phyloP scores from a whole-genome alignment of 805 yeast genomes.

The Starmerella floris region DNA sequence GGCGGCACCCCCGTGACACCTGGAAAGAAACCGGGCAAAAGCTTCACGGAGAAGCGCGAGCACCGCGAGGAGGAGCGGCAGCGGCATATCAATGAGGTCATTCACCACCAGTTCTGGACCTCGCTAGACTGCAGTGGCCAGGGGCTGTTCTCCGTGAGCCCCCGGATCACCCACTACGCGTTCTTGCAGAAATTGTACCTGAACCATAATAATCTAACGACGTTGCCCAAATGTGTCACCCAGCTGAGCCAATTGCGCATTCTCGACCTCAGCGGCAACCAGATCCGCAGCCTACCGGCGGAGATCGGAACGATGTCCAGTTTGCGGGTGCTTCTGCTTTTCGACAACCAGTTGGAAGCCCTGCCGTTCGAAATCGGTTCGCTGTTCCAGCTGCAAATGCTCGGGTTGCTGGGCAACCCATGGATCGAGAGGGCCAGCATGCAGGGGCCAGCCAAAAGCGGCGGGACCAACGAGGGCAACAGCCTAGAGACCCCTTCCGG shows the following conservation, averaged over 20 bases:
- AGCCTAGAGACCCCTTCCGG: too few relatives aligned
- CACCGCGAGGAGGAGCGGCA: constrained; percentile 32
- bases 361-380: constrained; percentile 80
- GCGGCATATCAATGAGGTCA: constrained; percentile 28
- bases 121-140: constrained; percentile 87
- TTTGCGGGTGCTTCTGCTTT: constrained; percentile 67
- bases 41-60: constrained; percentile 24
- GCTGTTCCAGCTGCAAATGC: constrained; percentile 65
- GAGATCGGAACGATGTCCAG: constrained; percentile 76
- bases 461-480: too few relatives aligned
- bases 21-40: constrained; percentile 10
- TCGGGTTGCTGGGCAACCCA: constrained; percentile 91
- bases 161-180: constrained; percentile 62
- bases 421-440: too few relatives aligned
- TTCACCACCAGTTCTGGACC: constrained; percentile 75
- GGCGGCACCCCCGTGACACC: constrained; percentile 13
- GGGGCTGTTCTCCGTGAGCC: constrained; percentile 56
- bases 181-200: constrained; percentile 78
- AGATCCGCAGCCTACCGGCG: constrained; percentile 55
- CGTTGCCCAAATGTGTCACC: constrained; percentile 54
- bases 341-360: constrained; percentile 66
- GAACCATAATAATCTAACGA: constrained; percentile 66
- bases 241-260: constrained; percentile 62
- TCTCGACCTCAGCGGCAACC: constrained; percentile 72
- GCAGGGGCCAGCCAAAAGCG: too few relatives aligned